These are phyloP conservation scores for Ormosia semicastrata DNA, from an alignment of 306 rosid species.

Conservation along the genomic window DNA sequence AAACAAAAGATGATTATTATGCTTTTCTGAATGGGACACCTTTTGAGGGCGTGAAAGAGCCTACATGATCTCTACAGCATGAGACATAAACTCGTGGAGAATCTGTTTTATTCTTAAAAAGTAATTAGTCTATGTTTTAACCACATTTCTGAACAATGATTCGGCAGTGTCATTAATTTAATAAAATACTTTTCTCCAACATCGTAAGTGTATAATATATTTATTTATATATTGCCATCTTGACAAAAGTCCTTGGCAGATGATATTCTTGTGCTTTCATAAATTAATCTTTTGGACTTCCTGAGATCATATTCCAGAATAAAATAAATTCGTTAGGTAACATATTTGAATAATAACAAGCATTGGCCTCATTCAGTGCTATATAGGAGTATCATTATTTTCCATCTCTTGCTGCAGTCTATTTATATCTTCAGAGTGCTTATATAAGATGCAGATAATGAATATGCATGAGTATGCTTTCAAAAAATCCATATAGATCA, in stretches of 20 bases:
- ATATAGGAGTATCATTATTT: not conserved
- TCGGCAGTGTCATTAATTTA: constrained; percentile 30
- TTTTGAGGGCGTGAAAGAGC: constrained; percentile 19
- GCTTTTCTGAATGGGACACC: constrained; percentile 19
- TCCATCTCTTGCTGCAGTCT: not conserved
- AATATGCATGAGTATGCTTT: not conserved
- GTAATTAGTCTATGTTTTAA: constrained; percentile 23
- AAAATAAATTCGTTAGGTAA: not conserved
- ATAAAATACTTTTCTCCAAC: constrained; percentile 26
- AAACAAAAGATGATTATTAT: constrained; percentile 14
- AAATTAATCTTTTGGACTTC: constrained; percentile 12
- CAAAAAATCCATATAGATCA: not conserved
- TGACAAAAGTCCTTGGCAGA: not conserved
- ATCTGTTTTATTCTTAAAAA: constrained; percentile 37
- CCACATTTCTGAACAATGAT: constrained; percentile 48
- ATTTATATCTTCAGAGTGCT: not conserved
- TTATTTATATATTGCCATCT: not conserved
- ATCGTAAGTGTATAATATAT: constrained; percentile 9
- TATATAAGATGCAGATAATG: not conserved
- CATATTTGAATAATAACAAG: not conserved
- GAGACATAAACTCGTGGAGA: constrained; percentile 52
- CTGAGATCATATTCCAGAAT: not conserved
- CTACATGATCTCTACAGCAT: constrained; percentile 17
- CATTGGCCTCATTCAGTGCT: not conserved
- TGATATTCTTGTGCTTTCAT: not conserved